Percentiles rank a stretch among this genome's conserved stretches.
phyloP scores from a whole-genome alignment of 148 eudicot genomes.

The Cornus controversa region DNA sequence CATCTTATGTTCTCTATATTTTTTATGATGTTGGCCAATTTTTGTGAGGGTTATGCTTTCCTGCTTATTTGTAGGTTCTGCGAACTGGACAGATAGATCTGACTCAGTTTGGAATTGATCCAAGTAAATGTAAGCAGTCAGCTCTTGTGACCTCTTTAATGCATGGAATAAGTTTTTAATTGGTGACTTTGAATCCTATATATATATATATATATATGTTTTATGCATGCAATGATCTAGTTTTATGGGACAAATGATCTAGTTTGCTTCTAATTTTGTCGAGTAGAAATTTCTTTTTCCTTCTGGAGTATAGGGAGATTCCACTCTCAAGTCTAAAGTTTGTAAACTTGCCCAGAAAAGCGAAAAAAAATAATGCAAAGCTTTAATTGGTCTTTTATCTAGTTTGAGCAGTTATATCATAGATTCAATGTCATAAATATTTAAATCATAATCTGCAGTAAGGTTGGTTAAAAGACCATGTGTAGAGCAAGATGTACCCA shows the following conservation, averaged over 20 bases:
- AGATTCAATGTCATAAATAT: background rate
- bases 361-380: background rate
- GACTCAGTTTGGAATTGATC: conserved; percentile 93
- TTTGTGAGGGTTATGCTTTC: conserved; percentile 3
- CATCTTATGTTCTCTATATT: background rate
- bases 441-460: background rate
- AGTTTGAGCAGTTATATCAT: too few species aligned
- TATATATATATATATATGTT: background rate
- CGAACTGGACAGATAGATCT: conserved; percentile 93
- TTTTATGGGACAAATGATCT: background rate
- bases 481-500: background rate
- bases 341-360: background rate
- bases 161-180: background rate
- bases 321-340: background rate
- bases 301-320: background rate
- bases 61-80: conserved; percentile 59
- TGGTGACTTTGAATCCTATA: background rate
- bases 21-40: background rate
- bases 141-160: background rate
- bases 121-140: conserved; percentile 80
- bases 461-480: background rate
- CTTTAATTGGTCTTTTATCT: background rate
- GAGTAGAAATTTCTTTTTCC: background rate
- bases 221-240: too few species aligned
- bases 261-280: too few species aligned